These are phyloP conservation scores for Fraxinus americana DNA, from an alignment of 257 asterid species.

Conservation along the genomic window DNA sequence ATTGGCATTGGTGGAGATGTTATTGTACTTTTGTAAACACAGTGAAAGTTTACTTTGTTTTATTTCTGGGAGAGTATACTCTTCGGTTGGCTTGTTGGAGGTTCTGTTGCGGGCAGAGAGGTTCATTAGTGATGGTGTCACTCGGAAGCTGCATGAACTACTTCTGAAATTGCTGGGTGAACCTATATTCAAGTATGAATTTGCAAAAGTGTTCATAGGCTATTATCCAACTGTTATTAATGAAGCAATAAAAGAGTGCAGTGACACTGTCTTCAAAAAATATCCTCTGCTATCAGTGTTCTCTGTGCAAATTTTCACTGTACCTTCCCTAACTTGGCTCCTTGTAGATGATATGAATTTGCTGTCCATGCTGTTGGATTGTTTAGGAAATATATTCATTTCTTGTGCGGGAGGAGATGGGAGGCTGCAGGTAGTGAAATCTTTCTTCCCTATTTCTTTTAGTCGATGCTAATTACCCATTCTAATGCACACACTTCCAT, in stretches of 20 bases:
- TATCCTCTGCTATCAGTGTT: constrained; percentile 72
- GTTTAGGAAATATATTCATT: constrained; percentile 61
- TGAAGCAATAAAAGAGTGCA: constrained; percentile 55
- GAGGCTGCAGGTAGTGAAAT: constrained; percentile 66
- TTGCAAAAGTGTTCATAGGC: constrained; percentile 75
- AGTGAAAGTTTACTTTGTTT: constrained; percentile 94
- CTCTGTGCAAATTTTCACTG: constrained; percentile 91
- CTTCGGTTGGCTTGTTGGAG: constrained; percentile 71
- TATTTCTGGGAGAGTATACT: constrained; percentile 71
- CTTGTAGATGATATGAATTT: constrained; percentile 94
- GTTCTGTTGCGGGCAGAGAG: constrained; percentile 80
- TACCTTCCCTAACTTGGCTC: constrained; percentile 78
- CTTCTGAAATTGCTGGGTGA: constrained; percentile 90
- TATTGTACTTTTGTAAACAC: constrained; percentile 67
- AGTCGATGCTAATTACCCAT: constrained; percentile 13
- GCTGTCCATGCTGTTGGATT: constrained; percentile 72
- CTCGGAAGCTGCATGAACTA: constrained; percentile 78
- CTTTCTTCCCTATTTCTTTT: background rate
- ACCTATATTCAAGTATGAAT: constrained; percentile 85
- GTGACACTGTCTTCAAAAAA: constrained; percentile 55
- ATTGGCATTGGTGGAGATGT: constrained; percentile 67
- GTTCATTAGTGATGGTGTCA: constrained; percentile 41
- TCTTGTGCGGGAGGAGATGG: constrained; percentile 75
- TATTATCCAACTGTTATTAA: constrained; percentile 81
- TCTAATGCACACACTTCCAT: constrained; percentile 13